Evolutionary conservation across 306 rosid species (phyloP).

Genomic region (Fagus crenata): DNA sequence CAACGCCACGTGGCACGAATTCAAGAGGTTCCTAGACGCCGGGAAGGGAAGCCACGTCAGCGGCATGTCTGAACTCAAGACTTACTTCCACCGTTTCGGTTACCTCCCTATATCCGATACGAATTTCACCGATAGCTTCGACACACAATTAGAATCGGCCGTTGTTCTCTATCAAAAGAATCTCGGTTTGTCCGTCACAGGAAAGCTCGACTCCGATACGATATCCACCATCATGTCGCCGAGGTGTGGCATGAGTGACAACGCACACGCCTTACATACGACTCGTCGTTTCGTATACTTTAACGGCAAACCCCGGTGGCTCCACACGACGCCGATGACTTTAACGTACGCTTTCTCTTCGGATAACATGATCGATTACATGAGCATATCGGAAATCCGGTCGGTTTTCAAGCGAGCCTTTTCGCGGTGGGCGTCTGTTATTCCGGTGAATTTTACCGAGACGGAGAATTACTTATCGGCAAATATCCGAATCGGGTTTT

Average conservation of each 20-base stretch:
- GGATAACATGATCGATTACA: constrained; percentile 38
- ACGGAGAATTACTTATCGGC: constrained; percentile 46
- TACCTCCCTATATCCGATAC: constrained; percentile 49
- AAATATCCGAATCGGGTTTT: constrained; percentile 78
- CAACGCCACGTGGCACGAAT: constrained; percentile 71
- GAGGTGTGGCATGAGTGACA: constrained; percentile 80
- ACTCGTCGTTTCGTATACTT: constrained; percentile 68
- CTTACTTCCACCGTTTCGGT: constrained; percentile 80
- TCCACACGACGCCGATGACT: constrained; percentile 42
- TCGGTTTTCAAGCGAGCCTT: constrained; percentile 56
- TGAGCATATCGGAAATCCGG: constrained; percentile 50
- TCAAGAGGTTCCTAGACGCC: constrained; percentile 64
- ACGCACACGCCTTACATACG: constrained; percentile 25
- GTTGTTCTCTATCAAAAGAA: constrained; percentile 61
- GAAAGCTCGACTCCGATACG: constrained; percentile 69
- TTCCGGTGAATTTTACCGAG: constrained; percentile 72
- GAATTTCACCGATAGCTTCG: constrained; percentile 66
- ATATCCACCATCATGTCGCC: constrained; percentile 67
- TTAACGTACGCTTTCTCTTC: constrained; percentile 72
- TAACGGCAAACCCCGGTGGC: constrained; percentile 80
- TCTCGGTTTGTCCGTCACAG: constrained; percentile 63
- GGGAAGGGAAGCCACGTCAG: constrained; percentile 57
- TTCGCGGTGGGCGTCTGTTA: constrained; percentile 77
- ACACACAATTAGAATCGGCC: constrained; percentile 61
- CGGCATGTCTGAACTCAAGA: constrained; percentile 80